Percentiles rank a stretch among this genome's conserved stretches.
Evolutionary conservation across 345 rosid genomes (phyloP).

Genomic region (Lepidium didymum): DNA sequence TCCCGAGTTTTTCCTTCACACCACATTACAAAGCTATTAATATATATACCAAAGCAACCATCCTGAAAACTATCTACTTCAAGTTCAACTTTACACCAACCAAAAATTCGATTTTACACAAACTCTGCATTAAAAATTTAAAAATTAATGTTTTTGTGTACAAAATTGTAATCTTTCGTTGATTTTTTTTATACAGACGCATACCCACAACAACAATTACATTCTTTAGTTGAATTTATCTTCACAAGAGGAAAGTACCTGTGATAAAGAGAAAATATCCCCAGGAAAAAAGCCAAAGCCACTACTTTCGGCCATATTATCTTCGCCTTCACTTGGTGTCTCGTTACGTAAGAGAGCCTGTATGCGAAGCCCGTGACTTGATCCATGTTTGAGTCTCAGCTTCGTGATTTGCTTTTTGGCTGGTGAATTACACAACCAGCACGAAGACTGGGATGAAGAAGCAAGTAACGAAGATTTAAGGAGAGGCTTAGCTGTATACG

Average conservation of each 20-base stretch:
- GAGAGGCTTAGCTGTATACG: constrained; percentile 29
- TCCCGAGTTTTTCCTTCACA: constrained; percentile 50
- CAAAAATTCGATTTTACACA: constrained; percentile 5
- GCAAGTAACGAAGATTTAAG: constrained; percentile 17
- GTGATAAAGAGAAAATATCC: constrained; percentile 39
- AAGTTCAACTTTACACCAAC: background rate
- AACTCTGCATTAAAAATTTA: background rate
- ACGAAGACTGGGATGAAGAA: constrained; percentile 33
- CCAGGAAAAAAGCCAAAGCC: constrained; percentile 39
- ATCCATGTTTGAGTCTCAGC: constrained; percentile 37
- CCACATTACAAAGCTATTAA: constrained; percentile 36
- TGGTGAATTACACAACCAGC: constrained; percentile 21
- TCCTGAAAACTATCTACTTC: constrained; percentile 20
- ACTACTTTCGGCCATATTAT: constrained; percentile 27
- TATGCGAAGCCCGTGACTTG: constrained; percentile 35
- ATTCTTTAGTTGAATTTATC: background rate
- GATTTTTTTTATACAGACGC: background rate
- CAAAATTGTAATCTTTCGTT: background rate
- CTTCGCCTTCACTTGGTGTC: constrained; percentile 40
- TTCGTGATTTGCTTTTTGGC: constrained; percentile 31
- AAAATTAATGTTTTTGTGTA: background rate
- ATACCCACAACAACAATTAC: background rate
- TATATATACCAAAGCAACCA: constrained; percentile 25
- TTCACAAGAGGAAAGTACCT: constrained; percentile 34
- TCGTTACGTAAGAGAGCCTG: constrained; percentile 35